Conservation (phyloP, 1,139 yeast species). For the Geotrichum histeridarum region DNA sequence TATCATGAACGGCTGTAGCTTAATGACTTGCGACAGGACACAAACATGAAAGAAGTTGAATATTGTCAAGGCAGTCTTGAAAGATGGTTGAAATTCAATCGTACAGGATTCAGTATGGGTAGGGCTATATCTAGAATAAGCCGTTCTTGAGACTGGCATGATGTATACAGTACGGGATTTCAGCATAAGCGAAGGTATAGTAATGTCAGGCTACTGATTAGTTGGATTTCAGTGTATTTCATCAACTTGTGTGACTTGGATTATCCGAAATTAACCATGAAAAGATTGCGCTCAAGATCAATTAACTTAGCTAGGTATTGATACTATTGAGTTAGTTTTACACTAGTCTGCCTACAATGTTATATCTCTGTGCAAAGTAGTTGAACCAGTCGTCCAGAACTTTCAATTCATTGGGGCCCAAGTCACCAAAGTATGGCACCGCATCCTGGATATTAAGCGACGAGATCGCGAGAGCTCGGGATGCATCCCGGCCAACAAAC, state of each 20-base stretch:
- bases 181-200: too few relatives aligned
- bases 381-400: conserved; percentile 82
- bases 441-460: conserved; percentile 49
- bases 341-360: conserved; percentile 41
- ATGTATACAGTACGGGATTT: too few relatives aligned
- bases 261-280: background rate
- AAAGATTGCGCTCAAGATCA: too few relatives aligned
- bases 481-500: conserved; percentile 74
- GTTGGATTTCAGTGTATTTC: background rate
- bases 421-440: conserved; percentile 59
- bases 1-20: too few relatives aligned
- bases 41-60: too few relatives aligned
- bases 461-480: conserved; percentile 60
- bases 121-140: too few relatives aligned
- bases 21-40: too few relatives aligned
- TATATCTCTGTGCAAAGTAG: conserved; percentile 66
- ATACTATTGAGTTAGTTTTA: background rate
- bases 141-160: too few relatives aligned
- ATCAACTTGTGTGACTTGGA: background rate
- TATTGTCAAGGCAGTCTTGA: too few relatives aligned
- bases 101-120: too few relatives aligned
- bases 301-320: background rate
- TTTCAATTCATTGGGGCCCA: conserved; percentile 52
- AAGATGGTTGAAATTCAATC: too few relatives aligned
- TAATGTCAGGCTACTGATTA: background rate